A percentile compares a stretch with the other conserved stretches of the same genome.
Evolutionary conservation across 179 eudicot species (phyloP).

Genomic region (Patellifolia procumbens): DNA sequence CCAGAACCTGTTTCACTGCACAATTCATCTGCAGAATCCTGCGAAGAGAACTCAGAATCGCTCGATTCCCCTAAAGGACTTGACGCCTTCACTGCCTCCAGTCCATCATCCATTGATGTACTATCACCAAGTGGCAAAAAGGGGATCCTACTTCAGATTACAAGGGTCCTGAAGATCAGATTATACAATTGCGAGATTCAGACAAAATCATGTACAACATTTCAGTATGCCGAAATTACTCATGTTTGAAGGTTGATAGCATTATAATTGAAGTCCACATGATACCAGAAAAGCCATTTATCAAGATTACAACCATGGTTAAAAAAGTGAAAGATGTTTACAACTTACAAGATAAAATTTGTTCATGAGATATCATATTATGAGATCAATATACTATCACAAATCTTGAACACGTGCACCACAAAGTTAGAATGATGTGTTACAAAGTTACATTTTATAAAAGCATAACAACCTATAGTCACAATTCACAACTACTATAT

Average conservation of each 20-base stretch:
- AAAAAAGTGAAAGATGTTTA: too few species aligned
- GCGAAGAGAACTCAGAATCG: conserved; percentile 42
- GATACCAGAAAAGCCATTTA: too few species aligned
- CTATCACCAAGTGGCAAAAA: not conserved
- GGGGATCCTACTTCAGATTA: not conserved
- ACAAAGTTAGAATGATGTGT: too few species aligned
- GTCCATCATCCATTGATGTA: not conserved
- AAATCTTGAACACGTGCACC: too few species aligned
- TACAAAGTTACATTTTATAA: too few species aligned
- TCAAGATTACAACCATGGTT: too few species aligned
- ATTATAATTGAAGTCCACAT: not conserved
- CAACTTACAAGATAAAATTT: too few species aligned
- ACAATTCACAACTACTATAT: too few species aligned
- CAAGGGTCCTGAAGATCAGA: not conserved
- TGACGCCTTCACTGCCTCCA: conserved; percentile 9
- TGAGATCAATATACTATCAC: too few species aligned
- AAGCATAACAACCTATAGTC: too few species aligned
- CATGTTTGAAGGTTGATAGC: not conserved
- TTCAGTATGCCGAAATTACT: not conserved
- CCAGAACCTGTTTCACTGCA: conserved; percentile 32
- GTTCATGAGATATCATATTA: too few species aligned
- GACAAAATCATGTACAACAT: not conserved
- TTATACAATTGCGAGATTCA: not conserved
- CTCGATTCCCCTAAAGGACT: conserved; percentile 36
- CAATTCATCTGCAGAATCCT: conserved; percentile 43